phyloP scores from a whole-genome alignment of 768 basidiomycete genomes.

The Termitomyces sp. region DNA sequence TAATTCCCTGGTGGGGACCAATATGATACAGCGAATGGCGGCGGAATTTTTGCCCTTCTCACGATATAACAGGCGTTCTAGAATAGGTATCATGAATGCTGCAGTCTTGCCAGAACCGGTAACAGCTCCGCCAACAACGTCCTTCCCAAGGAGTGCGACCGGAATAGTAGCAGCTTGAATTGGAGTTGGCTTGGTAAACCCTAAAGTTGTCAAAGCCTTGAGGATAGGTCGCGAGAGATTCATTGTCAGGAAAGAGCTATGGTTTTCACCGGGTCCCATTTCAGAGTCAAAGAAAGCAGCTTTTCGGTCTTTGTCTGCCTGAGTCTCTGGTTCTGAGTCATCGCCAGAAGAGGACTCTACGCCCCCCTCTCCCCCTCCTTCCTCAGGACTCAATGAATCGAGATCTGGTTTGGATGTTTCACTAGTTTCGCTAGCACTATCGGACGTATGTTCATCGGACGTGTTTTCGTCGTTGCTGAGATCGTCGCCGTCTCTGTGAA shows the following conservation, averaged over 20 bases:
- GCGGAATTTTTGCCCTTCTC: constrained; percentile 86
- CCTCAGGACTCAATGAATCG: constrained; percentile 22
- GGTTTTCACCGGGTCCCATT: constrained; percentile 41
- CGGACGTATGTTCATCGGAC: constrained; percentile 22
- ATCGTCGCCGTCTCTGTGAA: constrained; percentile 31
- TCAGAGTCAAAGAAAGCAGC: constrained; percentile 83
- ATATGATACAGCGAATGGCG: constrained; percentile 84
- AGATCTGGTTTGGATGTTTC: constrained; percentile 29
- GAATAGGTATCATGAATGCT: constrained; percentile 91
- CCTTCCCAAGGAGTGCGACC: constrained; percentile 89
- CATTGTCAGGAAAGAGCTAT: constrained; percentile 86
- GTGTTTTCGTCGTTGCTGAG: constrained; percentile 30
- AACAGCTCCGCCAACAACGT: constrained; percentile 92
- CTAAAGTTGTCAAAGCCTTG: constrained; percentile 81
- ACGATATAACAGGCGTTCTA: constrained; percentile 89
- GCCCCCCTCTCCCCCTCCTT: constrained; percentile 27
- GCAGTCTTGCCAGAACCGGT: constrained; percentile 99
- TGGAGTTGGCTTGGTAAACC: constrained; percentile 85
- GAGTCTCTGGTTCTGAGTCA: constrained; percentile 52
- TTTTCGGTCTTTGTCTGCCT: constrained; percentile 73
- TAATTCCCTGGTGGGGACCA: constrained; percentile 93
- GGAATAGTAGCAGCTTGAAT: constrained; percentile 95
- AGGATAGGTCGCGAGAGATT: constrained; percentile 93
- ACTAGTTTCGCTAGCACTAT: constrained; percentile 25
- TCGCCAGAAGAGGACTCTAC: constrained; percentile 26